Evolutionary conservation across 2,329 filamentous ascomycete genomes (phyloP), one percentile per base, ranked within the genome.

Genomic region (Tolypocladium ophioglossoides): DNA sequence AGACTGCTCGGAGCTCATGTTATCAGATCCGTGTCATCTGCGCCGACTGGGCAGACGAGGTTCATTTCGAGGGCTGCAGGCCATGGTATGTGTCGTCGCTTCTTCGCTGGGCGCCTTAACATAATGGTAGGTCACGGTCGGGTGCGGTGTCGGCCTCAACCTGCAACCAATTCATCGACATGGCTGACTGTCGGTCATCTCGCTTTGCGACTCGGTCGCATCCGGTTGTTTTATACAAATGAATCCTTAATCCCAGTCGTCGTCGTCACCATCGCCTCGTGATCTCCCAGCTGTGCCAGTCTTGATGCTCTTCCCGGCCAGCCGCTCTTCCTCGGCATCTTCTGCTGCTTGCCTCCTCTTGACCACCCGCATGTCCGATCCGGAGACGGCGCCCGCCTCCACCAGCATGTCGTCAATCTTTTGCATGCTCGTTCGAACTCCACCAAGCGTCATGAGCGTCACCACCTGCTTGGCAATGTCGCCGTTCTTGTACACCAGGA

Each of bases 391-490:
- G 3, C 91, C 91, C 39, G 95, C 77, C 50, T 91, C 86, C 2
- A 96, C 80, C 39, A 99, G 74, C 41, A 97, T 68, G 61, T 85
- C 82, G 67, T 97, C 91, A 56, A 97, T 73, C 66, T 95, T 85
- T 71, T 80, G 72, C 74, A 90, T 78, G 60, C 76, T 84, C 54
- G 86, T 89, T 59, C 79, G 78, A 4, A 81, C 78, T 4, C 94
- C 94, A 11, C 84, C 83, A 48, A 97, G 71, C 52, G 89, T 89
- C 63, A 82, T 80, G 59, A 99, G 73, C 4, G 92, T 97, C n/a
- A 99, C 87, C 52, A 96, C 73, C 72, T 99, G 94, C 73, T 84
- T 89, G 67, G 85, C 84, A 60, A 99, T 96, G 67, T 99, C 89
- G 20, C 90, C 91, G 63, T 96, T 90, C 67, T 86, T 87, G 72